Percentiles rank a stretch among this genome's conserved stretches.
Conservation (phyloP, 352 stramenopile species). For the Phytophthora constricta region DNA sequence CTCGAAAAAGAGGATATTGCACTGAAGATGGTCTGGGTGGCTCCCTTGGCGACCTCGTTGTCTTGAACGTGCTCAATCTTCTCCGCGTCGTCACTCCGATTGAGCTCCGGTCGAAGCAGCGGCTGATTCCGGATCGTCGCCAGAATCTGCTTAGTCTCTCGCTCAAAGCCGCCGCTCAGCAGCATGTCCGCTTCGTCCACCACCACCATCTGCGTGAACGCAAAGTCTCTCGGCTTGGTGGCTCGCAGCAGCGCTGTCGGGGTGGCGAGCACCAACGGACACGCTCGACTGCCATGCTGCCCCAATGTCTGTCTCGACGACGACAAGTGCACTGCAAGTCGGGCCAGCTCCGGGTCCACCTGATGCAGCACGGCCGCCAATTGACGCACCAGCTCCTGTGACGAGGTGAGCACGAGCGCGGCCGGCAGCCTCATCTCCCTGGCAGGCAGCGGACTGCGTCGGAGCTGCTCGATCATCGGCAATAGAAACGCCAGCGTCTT, state of each 20-base stretch:
- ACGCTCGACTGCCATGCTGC: conserved; percentile 33
- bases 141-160: conserved; percentile 83
- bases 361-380: conserved; percentile 53
- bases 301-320: conserved; percentile 59
- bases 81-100: conserved; percentile 32
- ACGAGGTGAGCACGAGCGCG: conserved; percentile 85
- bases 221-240: conserved; percentile 73
- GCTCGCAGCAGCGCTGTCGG: conserved; percentile 68
- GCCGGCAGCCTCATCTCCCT: conserved; percentile 54
- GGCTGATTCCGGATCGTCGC: conserved; percentile 83
- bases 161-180: conserved; percentile 73
- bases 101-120: conserved; percentile 53
- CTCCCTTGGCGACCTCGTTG: conserved; percentile 30
- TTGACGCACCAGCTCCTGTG: conserved; percentile 87
- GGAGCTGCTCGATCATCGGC: conserved; percentile 75
- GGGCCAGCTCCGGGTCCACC: conserved; percentile 49
- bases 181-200: conserved; percentile 88
- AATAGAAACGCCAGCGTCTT: conserved; percentile 97
- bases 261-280: conserved; percentile 70
- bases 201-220: conserved; percentile 74
- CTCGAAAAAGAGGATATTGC: conserved; percentile 67
- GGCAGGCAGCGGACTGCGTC: conserved; percentile 35
- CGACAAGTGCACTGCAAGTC: conserved; percentile 49
- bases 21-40: conserved; percentile 80
- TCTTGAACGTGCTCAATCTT: conserved; percentile 17